phyloP scores from a whole-genome alignment of 257 asterid species.

The Ilex asprella region DNA sequence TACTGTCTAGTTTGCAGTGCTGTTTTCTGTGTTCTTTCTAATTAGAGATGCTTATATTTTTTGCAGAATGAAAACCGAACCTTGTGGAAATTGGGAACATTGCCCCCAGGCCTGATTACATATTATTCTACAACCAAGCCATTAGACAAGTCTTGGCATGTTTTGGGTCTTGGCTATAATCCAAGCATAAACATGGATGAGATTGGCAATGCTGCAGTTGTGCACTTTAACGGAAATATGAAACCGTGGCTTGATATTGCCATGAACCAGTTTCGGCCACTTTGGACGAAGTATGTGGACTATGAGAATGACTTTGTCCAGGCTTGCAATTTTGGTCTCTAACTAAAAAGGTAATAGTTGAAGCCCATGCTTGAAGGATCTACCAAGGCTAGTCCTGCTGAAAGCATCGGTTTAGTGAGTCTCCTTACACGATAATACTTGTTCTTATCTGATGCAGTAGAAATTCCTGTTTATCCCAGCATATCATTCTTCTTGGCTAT shows the following conservation, averaged over 20 bases:
- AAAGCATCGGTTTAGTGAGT: background rate
- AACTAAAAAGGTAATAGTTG: background rate
- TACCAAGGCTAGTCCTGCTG: constrained; percentile 14
- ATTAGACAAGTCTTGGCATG: constrained; percentile 33
- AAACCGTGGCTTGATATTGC: constrained; percentile 44
- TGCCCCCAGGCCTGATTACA: constrained; percentile 36
- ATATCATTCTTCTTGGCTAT: no score
- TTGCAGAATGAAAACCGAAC: constrained; percentile 37
- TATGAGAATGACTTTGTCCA: constrained; percentile 22
- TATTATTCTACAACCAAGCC: constrained; percentile 33
- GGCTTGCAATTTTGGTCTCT: constrained; percentile 22
- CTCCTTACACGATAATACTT: background rate
- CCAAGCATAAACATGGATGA: constrained; percentile 36
- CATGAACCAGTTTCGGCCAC: constrained; percentile 27
- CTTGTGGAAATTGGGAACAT: constrained; percentile 35
- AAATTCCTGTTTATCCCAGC: no score
- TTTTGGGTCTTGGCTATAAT: constrained; percentile 36
- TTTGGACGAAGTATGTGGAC: constrained; percentile 37
- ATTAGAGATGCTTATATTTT: constrained; percentile 7
- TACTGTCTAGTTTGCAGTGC: no score
- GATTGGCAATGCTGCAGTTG: constrained; percentile 37
- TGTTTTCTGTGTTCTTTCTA: background rate
- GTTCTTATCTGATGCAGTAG: no score
- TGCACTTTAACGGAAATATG: constrained; percentile 40
- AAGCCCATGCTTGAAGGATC: constrained; percentile 13